Conservation (phyloP, 768 basidiomycete genomes). For the Pisolithus microcarpus region DNA sequence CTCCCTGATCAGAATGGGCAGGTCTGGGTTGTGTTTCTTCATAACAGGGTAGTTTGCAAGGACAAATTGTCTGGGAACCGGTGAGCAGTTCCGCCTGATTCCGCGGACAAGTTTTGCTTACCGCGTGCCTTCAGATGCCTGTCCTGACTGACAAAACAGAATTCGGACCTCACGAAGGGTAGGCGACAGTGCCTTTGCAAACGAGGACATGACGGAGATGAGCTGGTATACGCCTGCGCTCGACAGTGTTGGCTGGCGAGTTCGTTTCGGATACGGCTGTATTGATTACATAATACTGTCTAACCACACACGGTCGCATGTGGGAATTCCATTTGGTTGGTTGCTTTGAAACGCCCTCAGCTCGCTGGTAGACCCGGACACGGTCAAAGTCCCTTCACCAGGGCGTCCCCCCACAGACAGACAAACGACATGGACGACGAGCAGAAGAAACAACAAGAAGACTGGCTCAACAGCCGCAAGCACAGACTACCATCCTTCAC, state of each 20-base stretch:
- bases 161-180: constrained; percentile 75
- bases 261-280: neutral
- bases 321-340: constrained; percentile 12
- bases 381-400: neutral
- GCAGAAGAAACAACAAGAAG: constrained; percentile 51
- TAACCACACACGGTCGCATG: constrained; percentile 4
- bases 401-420: neutral
- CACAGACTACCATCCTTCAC: constrained; percentile 81
- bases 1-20: constrained; percentile 79
- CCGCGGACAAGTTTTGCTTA: constrained; percentile 19
- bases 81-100: neutral
- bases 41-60: constrained; percentile 63
- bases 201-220: constrained; percentile 44
- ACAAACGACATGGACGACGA: constrained; percentile 45
- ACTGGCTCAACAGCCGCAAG: constrained; percentile 64
- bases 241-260: neutral
- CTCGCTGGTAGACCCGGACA: constrained; percentile 10
- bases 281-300: constrained; percentile 24
- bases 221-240: constrained; percentile 1
- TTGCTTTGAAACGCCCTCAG: constrained; percentile 12
- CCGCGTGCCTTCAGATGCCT: constrained; percentile 77
- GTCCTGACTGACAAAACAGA: constrained; percentile 69
- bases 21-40: constrained; percentile 78
- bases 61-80: constrained; percentile 64
- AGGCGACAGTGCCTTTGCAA: constrained; percentile 70